Conservation (phyloP, 2,329 filamentous ascomycete genomes). For the Phialophora verrucosa region DNA sequence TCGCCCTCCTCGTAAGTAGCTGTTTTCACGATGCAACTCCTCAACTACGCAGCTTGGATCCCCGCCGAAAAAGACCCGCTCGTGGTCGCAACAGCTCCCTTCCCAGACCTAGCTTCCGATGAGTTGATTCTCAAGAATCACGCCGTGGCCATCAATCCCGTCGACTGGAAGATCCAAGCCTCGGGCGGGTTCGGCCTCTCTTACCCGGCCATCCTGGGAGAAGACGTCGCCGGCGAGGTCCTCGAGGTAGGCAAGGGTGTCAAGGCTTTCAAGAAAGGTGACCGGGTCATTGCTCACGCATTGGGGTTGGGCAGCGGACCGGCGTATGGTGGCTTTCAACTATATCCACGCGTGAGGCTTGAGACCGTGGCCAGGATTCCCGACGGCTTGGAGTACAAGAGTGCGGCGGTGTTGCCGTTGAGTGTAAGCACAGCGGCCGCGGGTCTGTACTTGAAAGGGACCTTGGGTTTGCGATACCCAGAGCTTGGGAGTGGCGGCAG, state of each 20-base stretch:
- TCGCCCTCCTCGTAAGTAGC: not conserved
- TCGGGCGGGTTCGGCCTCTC: slow-evolving; percentile 13
- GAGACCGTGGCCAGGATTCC: slow-evolving; percentile 42
- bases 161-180: slow-evolving; percentile 23
- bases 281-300: slow-evolving; percentile 18
- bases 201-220: slow-evolving; percentile 50
- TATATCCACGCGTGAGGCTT: slow-evolving; percentile 38
- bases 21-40: not conserved
- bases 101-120: slow-evolving; percentile 10
- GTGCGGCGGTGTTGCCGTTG: slow-evolving; percentile 47
- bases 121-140: slow-evolving; percentile 24
- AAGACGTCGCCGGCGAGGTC: slow-evolving; percentile 55
- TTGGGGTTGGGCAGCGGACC: slow-evolving; percentile 41
- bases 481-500: not conserved
- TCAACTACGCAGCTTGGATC: slow-evolving; percentile 28
- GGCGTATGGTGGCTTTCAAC: slow-evolving; percentile 48
- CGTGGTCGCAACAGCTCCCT: slow-evolving; percentile 22
- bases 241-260: slow-evolving; percentile 50
- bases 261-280: slow-evolving; percentile 52
- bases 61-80: slow-evolving; percentile 16
- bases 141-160: slow-evolving; percentile 25
- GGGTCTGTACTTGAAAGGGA: slow-evolving; percentile 42
- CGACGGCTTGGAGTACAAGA: slow-evolving; percentile 41
- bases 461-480: slow-evolving; percentile 39
- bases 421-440: slow-evolving; percentile 44